Evolutionary conservation across 768 basidiomycete genomes (phyloP), one percentile per base, ranked within the genome.

Genomic region (Mycena sanguinolenta): DNA sequence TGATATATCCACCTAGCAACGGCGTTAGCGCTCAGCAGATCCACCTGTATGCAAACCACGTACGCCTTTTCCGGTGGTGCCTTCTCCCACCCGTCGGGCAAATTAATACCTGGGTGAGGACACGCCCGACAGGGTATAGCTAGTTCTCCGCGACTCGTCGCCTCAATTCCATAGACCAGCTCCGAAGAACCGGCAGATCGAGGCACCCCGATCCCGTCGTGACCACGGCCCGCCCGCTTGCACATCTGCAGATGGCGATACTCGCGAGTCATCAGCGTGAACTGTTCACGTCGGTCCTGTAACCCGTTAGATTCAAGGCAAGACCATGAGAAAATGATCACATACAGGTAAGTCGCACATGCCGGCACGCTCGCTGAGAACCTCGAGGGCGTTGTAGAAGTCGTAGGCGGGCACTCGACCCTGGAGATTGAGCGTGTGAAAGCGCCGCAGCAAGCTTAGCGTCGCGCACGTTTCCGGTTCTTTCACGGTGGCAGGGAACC

Each of bases 401-500:
- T 62, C 50, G 23, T 62, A 62, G 0, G 61, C 61, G 0, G 61
- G 61, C 19, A 62, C 49, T 3, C 72, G 61, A 3, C 63, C 74
- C 54, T 76, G 69, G 1, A 75, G 57, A 38, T 75, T 77, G 2
- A 74, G 16, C 2, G 57, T 66, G 16, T 78, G 78, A 44, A 79
- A 78, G 16, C 62, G 55, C 0, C 67, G 53, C 4, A 79, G 65
- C 21, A 77, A 42, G 14, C 46, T 49, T 21, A 77, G 61, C 1
- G 75, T 77, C 12, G 77, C 71, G 12, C 64, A 73, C 4, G 74
- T 74, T 57, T 76, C 65, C 12, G 73, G 78, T 17, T 67, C 54
- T 1, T 71, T 49, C 21, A 66, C 70, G 1, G 76, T 78, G 2
- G 76, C 68, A 0, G 78, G 76, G 39, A 62, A 76, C 76, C 76